A percentile compares a stretch with the other conserved stretches of the same genome.
Conservation (phyloP, 2,329 filamentous ascomycete species). For the Graphilbum fragrans region DNA sequence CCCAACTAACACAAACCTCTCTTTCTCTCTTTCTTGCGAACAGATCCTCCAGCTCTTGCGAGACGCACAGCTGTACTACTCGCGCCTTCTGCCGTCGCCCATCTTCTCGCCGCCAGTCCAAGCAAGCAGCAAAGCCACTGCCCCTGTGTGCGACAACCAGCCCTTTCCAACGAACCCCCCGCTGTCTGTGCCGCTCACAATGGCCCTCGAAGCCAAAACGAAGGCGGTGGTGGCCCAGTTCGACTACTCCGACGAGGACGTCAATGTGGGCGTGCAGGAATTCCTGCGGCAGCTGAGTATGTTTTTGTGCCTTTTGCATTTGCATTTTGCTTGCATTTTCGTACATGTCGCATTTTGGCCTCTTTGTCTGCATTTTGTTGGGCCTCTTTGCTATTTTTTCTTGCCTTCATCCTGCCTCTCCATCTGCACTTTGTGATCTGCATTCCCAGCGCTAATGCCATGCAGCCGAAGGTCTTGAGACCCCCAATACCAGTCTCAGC, state of each 20-base stretch:
- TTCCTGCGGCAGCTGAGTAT: conserved; percentile 76
- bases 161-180: conserved; percentile 43
- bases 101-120: background rate
- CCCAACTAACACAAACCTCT: background rate
- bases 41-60: conserved; percentile 31
- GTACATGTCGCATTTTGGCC: background rate
- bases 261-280: conserved; percentile 71
- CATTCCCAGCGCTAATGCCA: background rate
- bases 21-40: background rate
- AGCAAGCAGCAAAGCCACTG: conserved; percentile 12
- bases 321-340: too few species aligned
- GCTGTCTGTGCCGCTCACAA: conserved; percentile 42
- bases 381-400: background rate
- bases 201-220: conserved; percentile 58
- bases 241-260: conserved; percentile 65
- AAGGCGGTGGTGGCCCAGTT: conserved; percentile 74
- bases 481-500: conserved; percentile 70
- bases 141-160: conserved; percentile 41
- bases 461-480: conserved; percentile 66
- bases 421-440: too few species aligned
- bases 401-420: background rate
- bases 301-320: background rate
- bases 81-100: background rate
- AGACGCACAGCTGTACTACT: conserved; percentile 30
- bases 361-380: background rate